These are phyloP conservation scores for Sextonia rubra DNA, from an alignment of 164 flowering plant genomes.

Conservation along the genomic window DNA sequence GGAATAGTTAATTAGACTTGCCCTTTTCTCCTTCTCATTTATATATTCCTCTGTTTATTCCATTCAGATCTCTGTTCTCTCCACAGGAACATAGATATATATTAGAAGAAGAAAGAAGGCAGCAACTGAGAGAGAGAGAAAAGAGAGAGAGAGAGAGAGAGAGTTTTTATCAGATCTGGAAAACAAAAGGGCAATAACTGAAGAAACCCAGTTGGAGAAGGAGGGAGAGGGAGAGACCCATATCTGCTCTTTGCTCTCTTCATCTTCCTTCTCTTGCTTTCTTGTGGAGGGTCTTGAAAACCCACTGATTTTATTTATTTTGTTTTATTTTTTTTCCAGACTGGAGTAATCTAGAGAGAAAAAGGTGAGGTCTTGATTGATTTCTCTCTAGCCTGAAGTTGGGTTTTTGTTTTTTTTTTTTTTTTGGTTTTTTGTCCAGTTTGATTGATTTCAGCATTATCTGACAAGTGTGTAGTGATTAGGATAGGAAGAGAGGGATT, in stretches of 20 bases:
- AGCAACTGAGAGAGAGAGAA: too few relatives aligned
- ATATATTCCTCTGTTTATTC: background rate
- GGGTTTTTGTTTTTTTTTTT: background rate
- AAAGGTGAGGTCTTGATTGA: background rate
- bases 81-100: background rate
- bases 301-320: background rate
- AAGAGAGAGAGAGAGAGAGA: too few relatives aligned
- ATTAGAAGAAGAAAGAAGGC: too few relatives aligned
- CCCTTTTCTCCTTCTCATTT: background rate
- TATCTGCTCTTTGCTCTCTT: background rate
- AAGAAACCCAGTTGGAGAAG: background rate
- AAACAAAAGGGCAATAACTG: background rate
- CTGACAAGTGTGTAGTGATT: background rate
- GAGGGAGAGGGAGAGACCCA: background rate
- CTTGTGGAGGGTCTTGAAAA: too few relatives aligned
- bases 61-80: background rate
- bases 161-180: too few relatives aligned
- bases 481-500: background rate
- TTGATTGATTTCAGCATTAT: conserved; percentile 3
- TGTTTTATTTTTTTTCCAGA: background rate
- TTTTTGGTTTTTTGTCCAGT: background rate
- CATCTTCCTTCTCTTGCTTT: background rate
- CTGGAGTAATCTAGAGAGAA: background rate
- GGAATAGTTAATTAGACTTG: too few relatives aligned
- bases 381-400: background rate